Evolutionary conservation across 257 asterid species (phyloP), one percentile per base, ranked within the genome.

Genomic region (Penstemon barbatus): DNA sequence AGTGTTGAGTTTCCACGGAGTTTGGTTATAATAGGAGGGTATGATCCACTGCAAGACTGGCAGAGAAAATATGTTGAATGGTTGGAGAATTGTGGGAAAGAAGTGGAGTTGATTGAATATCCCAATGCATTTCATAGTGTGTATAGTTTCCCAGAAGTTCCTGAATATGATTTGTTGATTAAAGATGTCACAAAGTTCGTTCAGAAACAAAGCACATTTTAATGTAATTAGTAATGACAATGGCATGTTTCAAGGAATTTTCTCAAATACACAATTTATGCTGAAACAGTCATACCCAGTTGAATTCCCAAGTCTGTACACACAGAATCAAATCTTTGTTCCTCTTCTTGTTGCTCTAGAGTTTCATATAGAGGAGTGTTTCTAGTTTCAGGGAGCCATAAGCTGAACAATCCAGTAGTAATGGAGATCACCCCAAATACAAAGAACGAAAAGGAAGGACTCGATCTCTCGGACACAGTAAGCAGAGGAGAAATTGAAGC

Each of bases 301-400:
- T 79, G 84, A 52, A 73, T 62, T 41, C 55, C 81, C 61, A 51
- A 5, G 3, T 67, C 81, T n/a, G 15, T 37, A 15, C 57, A 19
- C 43, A 2, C 73, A 40, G 38, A 42, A 66, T 59, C 71, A 4
- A 73, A 49, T 45, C 70, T 49, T 51, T 79, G 82, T 61, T 77
- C 83, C 56, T 48, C 81, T 48, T 81, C 85, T 66, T 81, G 89
- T 58, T 84, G 87, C 74, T 81, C 83, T 77, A 84, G 77, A 7
- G 89, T 81, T 65, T 84, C 87, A 53, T 77, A 79, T 6, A 84
- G 67, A 2, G 85, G 87, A 45, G 68, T 68, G 54, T 79, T 79
- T 77, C 73, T 73, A 0, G 89, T 82, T 68, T 82, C 90, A 12
- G 90, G 87, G 68, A 84, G 79, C 84, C 85, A 71, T 73, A 80